phyloP scores from a whole-genome alignment of 1,284 basidiomycete species.

The Lentinula novae-zelandiae region DNA sequence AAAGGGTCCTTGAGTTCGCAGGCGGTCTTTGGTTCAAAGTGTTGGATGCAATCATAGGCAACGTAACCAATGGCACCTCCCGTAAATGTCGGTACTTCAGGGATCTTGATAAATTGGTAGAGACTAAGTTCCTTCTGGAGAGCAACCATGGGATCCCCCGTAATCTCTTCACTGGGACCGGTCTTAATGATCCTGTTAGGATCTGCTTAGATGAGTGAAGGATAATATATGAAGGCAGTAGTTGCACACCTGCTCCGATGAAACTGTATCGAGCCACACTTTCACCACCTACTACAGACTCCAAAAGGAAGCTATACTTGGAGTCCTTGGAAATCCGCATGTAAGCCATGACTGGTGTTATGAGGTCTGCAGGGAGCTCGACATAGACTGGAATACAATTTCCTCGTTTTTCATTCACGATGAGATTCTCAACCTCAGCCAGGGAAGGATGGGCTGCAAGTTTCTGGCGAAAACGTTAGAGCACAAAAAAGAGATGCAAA shows the following conservation, averaged over 20 bases:
- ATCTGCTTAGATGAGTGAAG: constrained; percentile 44
- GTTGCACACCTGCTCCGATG: constrained; percentile 81
- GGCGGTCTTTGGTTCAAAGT: constrained; percentile 94
- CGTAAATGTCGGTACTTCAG: constrained; percentile 92
- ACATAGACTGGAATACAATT: constrained; percentile 93
- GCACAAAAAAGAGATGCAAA: constrained; percentile 1
- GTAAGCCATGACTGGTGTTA: constrained; percentile 98
- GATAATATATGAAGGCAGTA: background rate
- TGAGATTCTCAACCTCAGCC: constrained; percentile 64
- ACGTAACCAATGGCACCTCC: constrained; percentile 99
- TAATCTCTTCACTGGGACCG: constrained; percentile 78
- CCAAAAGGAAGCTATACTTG: constrained; percentile 89
- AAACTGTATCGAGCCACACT: constrained; percentile 93
- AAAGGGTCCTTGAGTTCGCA: constrained; percentile 72
- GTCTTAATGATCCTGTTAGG: constrained; percentile 91
- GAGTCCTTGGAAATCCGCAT: constrained; percentile 90
- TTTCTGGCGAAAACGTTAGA: constrained; percentile 38
- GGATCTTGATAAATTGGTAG: constrained; percentile 89
- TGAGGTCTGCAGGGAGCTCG: constrained; percentile 90
- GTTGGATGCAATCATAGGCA: constrained; percentile 92
- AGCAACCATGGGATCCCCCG: constrained; percentile 84
- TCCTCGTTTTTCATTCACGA: constrained; percentile 75
- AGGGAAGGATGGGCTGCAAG: constrained; percentile 67
- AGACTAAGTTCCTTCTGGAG: constrained; percentile 86
- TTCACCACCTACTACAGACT: constrained; percentile 90